Evolutionary conservation across 2,329 filamentous ascomycete genomes (phyloP).

Genomic region (Coniella vitis): DNA sequence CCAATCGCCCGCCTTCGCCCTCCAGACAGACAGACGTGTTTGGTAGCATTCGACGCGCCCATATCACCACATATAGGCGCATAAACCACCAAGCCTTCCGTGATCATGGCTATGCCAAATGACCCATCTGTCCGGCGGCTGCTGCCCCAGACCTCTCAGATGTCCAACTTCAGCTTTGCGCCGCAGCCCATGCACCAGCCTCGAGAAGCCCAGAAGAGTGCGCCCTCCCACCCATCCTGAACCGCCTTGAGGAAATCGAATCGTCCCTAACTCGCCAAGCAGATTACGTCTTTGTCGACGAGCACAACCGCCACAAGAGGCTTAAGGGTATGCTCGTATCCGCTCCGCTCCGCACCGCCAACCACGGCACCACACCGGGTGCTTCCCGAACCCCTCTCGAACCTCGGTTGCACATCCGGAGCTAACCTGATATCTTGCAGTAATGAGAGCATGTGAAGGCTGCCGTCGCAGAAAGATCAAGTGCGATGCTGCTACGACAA

Average conservation of each 20-base stretch:
- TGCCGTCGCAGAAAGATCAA: constrained; percentile 95
- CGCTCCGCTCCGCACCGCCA: no score
- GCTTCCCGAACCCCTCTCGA: not conserved
- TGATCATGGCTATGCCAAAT: constrained; percentile 45
- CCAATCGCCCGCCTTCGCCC: not conserved
- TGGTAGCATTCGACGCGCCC: not conserved
- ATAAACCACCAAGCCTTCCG: constrained; percentile 4
- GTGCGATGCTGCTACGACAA: constrained; percentile 93
- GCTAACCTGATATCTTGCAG: constrained; percentile 36
- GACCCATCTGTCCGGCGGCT: constrained; percentile 56
- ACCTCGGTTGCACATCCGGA: not conserved
- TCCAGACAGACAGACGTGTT: not conserved
- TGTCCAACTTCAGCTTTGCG: constrained; percentile 72
- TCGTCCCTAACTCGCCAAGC: constrained; percentile 25
- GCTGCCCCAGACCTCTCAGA: constrained; percentile 59
- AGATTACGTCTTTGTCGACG: constrained; percentile 99
- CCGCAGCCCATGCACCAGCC: constrained; percentile 53
- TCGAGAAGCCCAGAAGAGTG: constrained; percentile 79
- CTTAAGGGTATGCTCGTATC: constrained; percentile 83
- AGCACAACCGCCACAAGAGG: constrained; percentile 96
- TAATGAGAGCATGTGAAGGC: constrained; percentile 95
- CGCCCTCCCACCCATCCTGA: constrained; percentile 26
- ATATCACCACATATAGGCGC: constrained; percentile 3
- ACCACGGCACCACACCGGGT: no score
- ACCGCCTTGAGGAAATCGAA: not conserved